Evolutionary conservation across 2,329 filamentous ascomycete genomes (phyloP).

Genomic region (Seiridium cupressi): DNA sequence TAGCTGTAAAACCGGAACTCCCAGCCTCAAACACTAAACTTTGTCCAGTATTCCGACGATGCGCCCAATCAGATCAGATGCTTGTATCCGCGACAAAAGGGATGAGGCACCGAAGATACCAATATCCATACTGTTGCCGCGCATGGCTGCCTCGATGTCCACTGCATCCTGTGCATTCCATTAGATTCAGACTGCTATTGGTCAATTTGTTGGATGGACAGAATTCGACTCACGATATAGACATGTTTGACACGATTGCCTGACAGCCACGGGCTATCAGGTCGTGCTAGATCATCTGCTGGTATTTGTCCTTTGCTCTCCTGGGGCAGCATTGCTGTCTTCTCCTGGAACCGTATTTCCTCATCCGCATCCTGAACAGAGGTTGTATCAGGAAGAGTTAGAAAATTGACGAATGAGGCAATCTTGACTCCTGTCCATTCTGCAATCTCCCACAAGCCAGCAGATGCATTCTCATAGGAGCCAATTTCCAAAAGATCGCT

Average conservation of each 20-base stretch:
- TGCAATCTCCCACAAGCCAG: constrained; percentile 68
- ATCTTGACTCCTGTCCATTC: constrained; percentile 72
- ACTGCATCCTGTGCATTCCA: constrained; percentile 19
- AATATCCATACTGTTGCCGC: constrained; percentile 21
- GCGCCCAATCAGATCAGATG: constrained; percentile 13
- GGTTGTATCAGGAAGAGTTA: constrained; percentile 47
- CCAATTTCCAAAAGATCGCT: constrained; percentile 63
- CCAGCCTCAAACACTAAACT: not conserved
- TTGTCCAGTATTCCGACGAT: constrained; percentile 10
- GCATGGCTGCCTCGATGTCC: constrained; percentile 25
- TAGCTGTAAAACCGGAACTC: too few species aligned
- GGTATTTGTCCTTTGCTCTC: not conserved
- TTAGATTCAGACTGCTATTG: too few species aligned
- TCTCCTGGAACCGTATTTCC: not conserved
- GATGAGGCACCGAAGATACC: constrained; percentile 23
- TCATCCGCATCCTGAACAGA: not conserved
- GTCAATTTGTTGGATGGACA: too few species aligned
- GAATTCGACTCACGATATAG: constrained; percentile 16
- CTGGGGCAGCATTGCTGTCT: not conserved
- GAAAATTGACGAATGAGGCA: constrained; percentile 78
- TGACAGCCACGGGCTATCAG: constrained; percentile 11
- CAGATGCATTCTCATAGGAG: constrained; percentile 50
- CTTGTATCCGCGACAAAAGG: constrained; percentile 14
- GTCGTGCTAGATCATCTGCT: not conserved
- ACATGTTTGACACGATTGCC: constrained; percentile 16